phyloP scores from a whole-genome alignment of 1,139 yeast genomes.

The Lizanozyma gosingica region DNA sequence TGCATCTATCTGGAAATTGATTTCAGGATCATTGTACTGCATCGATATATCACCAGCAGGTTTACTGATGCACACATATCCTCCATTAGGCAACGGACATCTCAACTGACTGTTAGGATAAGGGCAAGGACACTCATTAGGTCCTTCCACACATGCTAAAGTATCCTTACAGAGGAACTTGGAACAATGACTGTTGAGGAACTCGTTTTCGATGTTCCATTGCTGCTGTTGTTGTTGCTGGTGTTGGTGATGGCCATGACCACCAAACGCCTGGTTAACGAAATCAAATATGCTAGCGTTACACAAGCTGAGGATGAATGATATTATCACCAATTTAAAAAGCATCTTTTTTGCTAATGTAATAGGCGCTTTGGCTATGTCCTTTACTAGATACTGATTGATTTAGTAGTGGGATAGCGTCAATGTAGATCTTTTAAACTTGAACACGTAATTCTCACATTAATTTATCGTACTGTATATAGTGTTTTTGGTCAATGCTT shows the following conservation, averaged over 20 bases:
- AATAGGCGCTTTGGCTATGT: too few species aligned
- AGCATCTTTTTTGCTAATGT: too few species aligned
- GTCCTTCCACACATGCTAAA: conserved; percentile 58
- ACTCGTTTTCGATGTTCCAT: conserved; percentile 20
- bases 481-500: too few species aligned
- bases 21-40: conserved; percentile 39
- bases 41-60: conserved; percentile 40
- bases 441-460: not conserved
- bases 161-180: conserved; percentile 79
- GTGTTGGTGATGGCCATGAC: conserved; percentile 9
- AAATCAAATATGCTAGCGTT: conserved; percentile 26
- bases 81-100: conserved; percentile 62
- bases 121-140: conserved; percentile 82
- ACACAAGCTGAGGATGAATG: not conserved
- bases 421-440: not conserved
- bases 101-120: conserved; percentile 78
- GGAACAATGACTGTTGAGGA: conserved; percentile 42
- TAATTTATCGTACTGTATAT: too few species aligned
- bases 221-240: conserved; percentile 17
- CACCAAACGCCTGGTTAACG: conserved; percentile 22
- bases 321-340: too few species aligned
- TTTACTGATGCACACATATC: conserved; percentile 69
- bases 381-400: too few species aligned
- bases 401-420: too few species aligned
- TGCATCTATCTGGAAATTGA: conserved; percentile 45